Base-by-base conservation (phyloP, 352 stramenopile species). In the Phytopythium helicoides region DNA sequence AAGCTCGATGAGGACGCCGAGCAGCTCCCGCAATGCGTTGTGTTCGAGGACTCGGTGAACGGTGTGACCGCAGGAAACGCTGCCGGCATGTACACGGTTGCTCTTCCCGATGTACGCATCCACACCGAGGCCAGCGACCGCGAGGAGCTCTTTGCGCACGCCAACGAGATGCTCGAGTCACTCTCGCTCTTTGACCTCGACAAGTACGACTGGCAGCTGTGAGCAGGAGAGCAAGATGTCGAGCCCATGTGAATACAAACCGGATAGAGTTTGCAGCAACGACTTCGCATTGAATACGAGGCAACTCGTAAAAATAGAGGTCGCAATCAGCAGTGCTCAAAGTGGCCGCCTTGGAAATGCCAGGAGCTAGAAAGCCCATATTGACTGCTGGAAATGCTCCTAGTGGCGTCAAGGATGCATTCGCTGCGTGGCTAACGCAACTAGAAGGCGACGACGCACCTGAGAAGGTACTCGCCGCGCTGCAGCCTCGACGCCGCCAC, bases 21-120 rank as follows among this genome's bases (percentile, higher is more conserved):
- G 26, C 60, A 62, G 31, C 18, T 44, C n/a, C 66, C 73, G n/a
- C 60, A 63, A 36, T 91, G 72, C 52, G 60, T 91, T 50, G 76
- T 91, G 48, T 89, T 92, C 46, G 83, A 93, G 45, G 83, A 93
- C 66, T 90, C 83, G 31, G 61, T 85, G 15, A 73, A 80, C 26
- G 83, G 83, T 21, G 79, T 89, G 18, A 68, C 66, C 22, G 81
- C 81, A 5, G 81, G 73, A 0, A 87, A 87, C 15, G 65, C 67
- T 2, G 83, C 83, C 2, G 68, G 52, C 6, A 92, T 92, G 83
- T 68, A 83, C 56, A 81, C 72, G 15, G 74, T 94, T 37, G 81
- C 80, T 23, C 65, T 94, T 33, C 83, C 81, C 0, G 83, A 94
- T 50, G 52, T 76, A 9, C 76, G 83, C 37, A 84, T 89, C 52